Percentiles rank a stretch among this genome's conserved stretches.
Evolutionary conservation across 1,284 basidiomycete genomes (phyloP).

Genomic region (Malassezia brasiliensis): DNA sequence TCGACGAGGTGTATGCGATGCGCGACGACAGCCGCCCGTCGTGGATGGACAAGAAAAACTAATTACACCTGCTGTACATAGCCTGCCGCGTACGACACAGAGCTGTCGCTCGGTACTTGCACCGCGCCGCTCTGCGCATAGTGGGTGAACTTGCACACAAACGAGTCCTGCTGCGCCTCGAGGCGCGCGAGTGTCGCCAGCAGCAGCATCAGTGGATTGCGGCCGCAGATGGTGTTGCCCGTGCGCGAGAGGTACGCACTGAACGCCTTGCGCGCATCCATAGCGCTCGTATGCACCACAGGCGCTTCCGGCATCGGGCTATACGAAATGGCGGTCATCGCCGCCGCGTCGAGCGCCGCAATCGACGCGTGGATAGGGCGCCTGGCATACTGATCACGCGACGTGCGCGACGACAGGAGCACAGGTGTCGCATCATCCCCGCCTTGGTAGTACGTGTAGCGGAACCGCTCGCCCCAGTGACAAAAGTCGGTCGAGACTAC

Average conservation of each 20-base stretch:
- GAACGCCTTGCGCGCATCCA: conserved; percentile 26
- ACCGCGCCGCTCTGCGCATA: conserved; percentile 69
- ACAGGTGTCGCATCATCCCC: conserved; percentile 50
- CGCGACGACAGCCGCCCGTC: conserved; percentile 2
- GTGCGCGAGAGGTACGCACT: conserved; percentile 67
- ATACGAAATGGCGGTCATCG: conserved; percentile 61
- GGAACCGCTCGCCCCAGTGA: conserved; percentile 87
- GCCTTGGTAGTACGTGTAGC: conserved; percentile 82
- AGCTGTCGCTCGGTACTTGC: conserved; percentile 62
- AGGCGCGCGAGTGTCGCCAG: conserved; percentile 64
- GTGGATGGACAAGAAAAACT: conserved; percentile 6
- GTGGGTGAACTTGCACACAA: conserved; percentile 32
- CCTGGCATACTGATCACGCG: conserved; percentile 2
- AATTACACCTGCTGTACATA: conserved; percentile 52
- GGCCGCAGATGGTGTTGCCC: conserved; percentile 91
- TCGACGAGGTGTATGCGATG: not conserved
- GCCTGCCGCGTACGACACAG: conserved; percentile 90
- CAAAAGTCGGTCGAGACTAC: conserved; percentile 95
- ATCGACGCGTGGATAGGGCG: conserved; percentile 56
- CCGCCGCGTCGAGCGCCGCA: conserved; percentile 64
- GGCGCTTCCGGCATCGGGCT: conserved; percentile 50
- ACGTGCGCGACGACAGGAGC: conserved; percentile 7
- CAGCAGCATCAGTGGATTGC: conserved; percentile 87
- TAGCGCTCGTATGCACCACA: conserved; percentile 27
- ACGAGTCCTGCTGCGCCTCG: conserved; percentile 50